phyloP scores from a whole-genome alignment of 164 flowering plant species.

The Cinnamomum micranthum region DNA sequence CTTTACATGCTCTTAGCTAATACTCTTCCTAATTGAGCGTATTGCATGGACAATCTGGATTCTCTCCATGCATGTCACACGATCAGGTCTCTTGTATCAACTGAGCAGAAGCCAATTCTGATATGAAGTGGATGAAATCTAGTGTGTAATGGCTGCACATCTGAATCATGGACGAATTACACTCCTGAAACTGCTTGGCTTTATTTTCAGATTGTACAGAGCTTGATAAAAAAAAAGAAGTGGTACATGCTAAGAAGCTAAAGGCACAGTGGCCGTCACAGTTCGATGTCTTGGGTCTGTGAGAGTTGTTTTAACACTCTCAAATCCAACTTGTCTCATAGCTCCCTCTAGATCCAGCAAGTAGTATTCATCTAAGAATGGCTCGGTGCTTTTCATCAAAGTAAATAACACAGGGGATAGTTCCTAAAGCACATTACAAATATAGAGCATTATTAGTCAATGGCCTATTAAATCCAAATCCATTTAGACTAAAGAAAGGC shows the following conservation, averaged over 20 bases:
- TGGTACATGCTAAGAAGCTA: not conserved
- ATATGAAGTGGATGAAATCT: too few species aligned
- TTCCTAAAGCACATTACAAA: slow-evolving; percentile 29
- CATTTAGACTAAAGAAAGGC: not conserved
- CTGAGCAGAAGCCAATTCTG: too few species aligned
- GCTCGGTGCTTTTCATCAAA: slow-evolving; percentile 75
- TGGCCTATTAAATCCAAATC: not conserved
- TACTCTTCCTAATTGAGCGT: too few species aligned
- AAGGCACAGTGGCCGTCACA: slow-evolving; percentile 56
- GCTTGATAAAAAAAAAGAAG: not conserved
- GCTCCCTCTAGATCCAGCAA: slow-evolving; percentile 52
- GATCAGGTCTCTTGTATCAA: too few species aligned
- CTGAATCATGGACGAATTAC: too few species aligned
- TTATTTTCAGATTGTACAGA: too few species aligned
- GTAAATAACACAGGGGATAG: slow-evolving; percentile 66
- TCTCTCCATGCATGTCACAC: too few species aligned
- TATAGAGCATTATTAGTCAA: not conserved
- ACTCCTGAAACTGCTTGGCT: too few species aligned
- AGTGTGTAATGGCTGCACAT: too few species aligned
- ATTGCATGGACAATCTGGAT: too few species aligned
- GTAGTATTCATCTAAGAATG: slow-evolving; percentile 70
- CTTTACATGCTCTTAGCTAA: too few species aligned
- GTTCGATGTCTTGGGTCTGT: slow-evolving; percentile 70
- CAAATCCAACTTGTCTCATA: slow-evolving; percentile 48
- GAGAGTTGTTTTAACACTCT: slow-evolving; percentile 33